These are phyloP conservation scores for Aspergillus eucalypticola DNA, from an alignment of 2,329 filamentous ascomycete species.

Conservation along the genomic window DNA sequence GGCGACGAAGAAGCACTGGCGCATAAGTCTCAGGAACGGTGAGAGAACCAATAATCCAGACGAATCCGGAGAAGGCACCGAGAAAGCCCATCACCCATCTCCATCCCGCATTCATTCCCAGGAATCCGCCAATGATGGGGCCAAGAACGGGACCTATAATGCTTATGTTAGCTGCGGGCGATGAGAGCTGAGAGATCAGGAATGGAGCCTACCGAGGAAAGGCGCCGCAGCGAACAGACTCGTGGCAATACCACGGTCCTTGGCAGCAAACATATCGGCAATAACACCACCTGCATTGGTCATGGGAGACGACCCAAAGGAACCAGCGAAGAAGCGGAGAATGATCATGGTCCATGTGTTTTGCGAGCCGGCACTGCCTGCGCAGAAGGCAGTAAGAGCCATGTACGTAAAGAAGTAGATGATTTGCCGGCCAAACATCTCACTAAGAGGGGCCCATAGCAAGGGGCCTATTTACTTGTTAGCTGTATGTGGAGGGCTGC, in stretches of 20 bases:
- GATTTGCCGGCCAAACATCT: conserved; percentile 40
- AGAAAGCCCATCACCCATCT: conserved; percentile 67
- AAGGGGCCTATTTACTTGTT: conserved; percentile 36
- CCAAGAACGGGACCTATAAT: conserved; percentile 56
- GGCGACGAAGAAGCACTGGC: conserved; percentile 53
- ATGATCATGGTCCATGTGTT: conserved; percentile 63
- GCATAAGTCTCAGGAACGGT: conserved; percentile 46
- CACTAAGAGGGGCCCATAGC: conserved; percentile 46
- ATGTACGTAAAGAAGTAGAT: conserved; percentile 38
- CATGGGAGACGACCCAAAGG: conserved; percentile 63
- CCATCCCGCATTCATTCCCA: conserved; percentile 66
- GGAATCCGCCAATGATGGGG: conserved; percentile 67
- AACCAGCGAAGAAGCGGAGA: conserved; percentile 67
- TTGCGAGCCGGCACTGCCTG: conserved; percentile 57
- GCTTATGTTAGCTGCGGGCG: not conserved
- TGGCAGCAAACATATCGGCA: conserved; percentile 60
- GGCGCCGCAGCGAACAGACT: conserved; percentile 67
- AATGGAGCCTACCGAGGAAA: conserved; percentile 53
- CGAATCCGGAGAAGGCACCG: conserved; percentile 62
- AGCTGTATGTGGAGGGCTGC: not conserved
- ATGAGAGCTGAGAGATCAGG: not conserved
- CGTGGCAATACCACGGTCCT: conserved; percentile 59
- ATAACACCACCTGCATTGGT: conserved; percentile 65
- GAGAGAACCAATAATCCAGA: conserved; percentile 48
- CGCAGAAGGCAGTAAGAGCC: conserved; percentile 61